Base-by-base conservation (phyloP, 2,329 filamentous ascomycete species). In the Alternaria sp. region DNA sequence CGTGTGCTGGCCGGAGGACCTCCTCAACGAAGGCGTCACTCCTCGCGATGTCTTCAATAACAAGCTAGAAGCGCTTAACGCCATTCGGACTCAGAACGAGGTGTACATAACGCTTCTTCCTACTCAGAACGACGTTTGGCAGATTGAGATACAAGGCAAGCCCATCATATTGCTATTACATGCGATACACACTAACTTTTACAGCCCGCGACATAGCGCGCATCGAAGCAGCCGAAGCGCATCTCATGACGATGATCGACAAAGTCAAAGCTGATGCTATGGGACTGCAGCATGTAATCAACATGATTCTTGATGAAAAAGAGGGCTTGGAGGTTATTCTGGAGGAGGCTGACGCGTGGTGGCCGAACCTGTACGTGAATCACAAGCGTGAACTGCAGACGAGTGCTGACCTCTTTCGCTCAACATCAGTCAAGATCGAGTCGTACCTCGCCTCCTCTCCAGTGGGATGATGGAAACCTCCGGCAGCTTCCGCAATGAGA, bases 1-100 rank as follows among this genome's bases (percentile, higher is more conserved):
- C 52, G 44, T 64, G 21, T 17, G 60, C 28, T 78, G 77, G 77
- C 73, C 75, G 1, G 43, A 63, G 7, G 67, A 74, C 17, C 60
- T 77, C 2, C 36, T 47, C 25, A 60, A 62, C n/a, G 13, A 64
- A 7, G 26, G 58, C 2, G 51, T 73, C 12, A 66, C 62, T 5
- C 74, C 74, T n/a, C 64, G 68, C 26, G 67, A 72, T 51, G 69
- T 61, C 2, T 76, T 80, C 36, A 73, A 75, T 6, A 63, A 66
- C 54, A 73, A 71, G 36, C 67, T 78, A 3, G 73, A 76, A 61
- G 63, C 46, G 5, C 57, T 80, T 3, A 69, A 79, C 36, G 45
- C 59, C 3, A 73, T 79, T 23, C 65, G 77, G 6, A 72, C 66
- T 43, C 59, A 67, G 7, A 65, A 75, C 17, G 60, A 72, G 53